Conservation (phyloP, 164 flowering plant species). For the Protea cynaroides region DNA sequence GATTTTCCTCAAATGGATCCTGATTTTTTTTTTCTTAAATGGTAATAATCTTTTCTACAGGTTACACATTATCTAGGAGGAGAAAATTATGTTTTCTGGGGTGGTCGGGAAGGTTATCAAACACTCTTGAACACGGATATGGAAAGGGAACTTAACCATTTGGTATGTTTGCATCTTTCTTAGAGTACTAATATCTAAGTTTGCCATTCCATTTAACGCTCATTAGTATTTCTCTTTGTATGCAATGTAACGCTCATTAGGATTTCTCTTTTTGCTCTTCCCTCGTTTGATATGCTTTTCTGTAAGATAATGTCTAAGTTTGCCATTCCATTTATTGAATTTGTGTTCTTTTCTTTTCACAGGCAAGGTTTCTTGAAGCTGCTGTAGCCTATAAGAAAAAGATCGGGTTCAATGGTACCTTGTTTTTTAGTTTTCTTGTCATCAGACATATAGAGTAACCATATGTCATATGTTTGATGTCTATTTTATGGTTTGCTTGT, state of each 20-base stretch:
- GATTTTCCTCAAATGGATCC: neutral
- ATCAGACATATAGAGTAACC: neutral
- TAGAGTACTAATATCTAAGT: neutral
- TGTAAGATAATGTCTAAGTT: neutral
- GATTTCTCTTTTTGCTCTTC: too few relatives aligned
- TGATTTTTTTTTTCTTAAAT: neutral
- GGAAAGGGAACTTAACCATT: conserved; percentile 88
- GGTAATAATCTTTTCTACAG: conserved; percentile 24
- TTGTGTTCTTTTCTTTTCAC: conserved; percentile 11
- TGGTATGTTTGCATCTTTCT: conserved; percentile 41
- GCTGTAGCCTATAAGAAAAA: conserved; percentile 91
- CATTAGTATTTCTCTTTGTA: too few relatives aligned
- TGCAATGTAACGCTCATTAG: too few relatives aligned
- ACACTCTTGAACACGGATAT: conserved; percentile 90
- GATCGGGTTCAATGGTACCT: conserved; percentile 88
- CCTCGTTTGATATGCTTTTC: neutral
- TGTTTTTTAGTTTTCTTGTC: neutral
- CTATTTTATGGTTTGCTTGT: neutral
- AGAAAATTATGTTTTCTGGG: conserved; percentile 96
- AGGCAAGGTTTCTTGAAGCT: conserved; percentile 86
- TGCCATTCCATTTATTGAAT: neutral
- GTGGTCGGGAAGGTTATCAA: conserved; percentile 98
- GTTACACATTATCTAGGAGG: conserved; percentile 97
- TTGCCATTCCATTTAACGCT: neutral
- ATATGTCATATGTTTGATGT: neutral